These are phyloP conservation scores for Sarocladium oryzae DNA, from an alignment of 2,329 filamentous ascomycete species.

Conservation along the genomic window DNA sequence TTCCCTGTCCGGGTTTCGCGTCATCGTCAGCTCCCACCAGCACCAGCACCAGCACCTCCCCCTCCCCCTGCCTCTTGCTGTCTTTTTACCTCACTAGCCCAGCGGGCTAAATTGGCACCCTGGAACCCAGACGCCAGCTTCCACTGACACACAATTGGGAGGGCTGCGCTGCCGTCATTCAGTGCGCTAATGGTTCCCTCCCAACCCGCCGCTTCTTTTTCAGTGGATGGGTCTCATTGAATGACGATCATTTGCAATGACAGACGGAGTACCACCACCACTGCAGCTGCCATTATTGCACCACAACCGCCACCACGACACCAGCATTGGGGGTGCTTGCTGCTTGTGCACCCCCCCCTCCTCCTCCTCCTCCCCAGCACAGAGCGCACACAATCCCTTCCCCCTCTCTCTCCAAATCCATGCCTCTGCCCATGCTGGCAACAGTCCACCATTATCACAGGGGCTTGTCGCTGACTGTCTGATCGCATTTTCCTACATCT, in stretches of 20 bases:
- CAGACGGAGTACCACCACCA: neutral
- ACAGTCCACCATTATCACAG: neutral
- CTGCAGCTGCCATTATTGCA: neutral
- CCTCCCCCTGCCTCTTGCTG: neutral
- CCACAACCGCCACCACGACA: neutral
- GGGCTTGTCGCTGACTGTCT: neutral
- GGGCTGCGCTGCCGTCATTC: no score
- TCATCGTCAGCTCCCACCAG: neutral
- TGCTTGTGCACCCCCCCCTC: neutral
- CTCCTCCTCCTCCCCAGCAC: no score
- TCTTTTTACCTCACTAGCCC: neutral
- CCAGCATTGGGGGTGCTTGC: neutral
- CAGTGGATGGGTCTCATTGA: neutral
- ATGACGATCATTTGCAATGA: neutral
- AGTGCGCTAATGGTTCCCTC: no score
- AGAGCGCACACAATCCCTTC: neutral
- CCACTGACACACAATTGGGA: neutral
- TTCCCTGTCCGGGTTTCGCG: neutral
- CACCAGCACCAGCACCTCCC: neutral
- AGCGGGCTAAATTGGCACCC: neutral
- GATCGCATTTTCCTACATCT: neutral
- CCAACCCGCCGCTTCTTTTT: no score
- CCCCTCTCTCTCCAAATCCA: neutral
- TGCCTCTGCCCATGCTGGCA: conserved; percentile 2
- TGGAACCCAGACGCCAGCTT: neutral